These are phyloP conservation scores for Escallonia rubra DNA, from an alignment of 129 eudicot species.

Conservation along the genomic window DNA sequence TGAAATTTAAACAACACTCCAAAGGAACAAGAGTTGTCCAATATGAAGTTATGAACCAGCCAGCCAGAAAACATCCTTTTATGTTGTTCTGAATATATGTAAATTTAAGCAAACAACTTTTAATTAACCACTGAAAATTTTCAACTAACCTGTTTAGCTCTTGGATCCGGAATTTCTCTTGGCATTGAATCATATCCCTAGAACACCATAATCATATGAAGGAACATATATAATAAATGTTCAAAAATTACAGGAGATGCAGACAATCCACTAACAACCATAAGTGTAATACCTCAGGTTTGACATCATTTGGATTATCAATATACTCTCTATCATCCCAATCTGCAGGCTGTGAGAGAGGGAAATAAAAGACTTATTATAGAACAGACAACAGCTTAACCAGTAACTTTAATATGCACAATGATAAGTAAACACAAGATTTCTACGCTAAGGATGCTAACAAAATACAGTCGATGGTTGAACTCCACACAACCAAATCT, in stretches of 20 bases:
- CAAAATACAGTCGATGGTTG: not conserved
- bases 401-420: slow-evolving; percentile 2
- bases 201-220: slow-evolving; percentile 13
- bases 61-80: no score
- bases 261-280: not conserved
- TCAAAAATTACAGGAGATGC: not conserved
- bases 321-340: slow-evolving; percentile 99
- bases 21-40: no score
- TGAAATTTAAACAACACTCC: no score
- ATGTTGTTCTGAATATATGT: no score
- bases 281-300: slow-evolving; percentile 70
- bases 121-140: no score
- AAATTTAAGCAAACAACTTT: no score
- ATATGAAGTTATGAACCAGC: no score
- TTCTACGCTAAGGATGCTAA: no score
- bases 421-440: not conserved
- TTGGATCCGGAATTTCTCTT: slow-evolving; percentile 91
- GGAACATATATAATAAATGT: not conserved
- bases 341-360: slow-evolving; percentile 68
- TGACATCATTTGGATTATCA: slow-evolving; percentile 76
- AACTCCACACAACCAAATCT: not conserved
- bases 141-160: slow-evolving; percentile 73
- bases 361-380: not conserved
- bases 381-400: not conserved
- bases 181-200: slow-evolving; percentile 99